Conservation (phyloP, 2,329 filamentous ascomycete genomes). For the Periconia sp. region DNA sequence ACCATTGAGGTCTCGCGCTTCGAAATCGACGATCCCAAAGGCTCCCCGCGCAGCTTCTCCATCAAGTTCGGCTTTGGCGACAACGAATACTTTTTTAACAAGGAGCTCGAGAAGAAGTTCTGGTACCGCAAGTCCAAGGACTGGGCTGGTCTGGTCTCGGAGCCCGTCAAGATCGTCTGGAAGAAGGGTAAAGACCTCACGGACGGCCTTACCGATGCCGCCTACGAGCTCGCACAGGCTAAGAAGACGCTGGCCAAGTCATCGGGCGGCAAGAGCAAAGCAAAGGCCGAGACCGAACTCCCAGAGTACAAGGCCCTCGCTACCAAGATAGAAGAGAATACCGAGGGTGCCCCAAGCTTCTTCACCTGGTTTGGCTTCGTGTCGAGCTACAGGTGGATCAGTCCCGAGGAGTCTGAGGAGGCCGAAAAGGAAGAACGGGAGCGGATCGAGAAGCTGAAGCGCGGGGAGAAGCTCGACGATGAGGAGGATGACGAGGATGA, state of each 20-base stretch:
- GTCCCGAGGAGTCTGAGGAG: constrained; percentile 69
- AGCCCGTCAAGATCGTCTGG: constrained; percentile 85
- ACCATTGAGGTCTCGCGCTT: constrained; percentile 76
- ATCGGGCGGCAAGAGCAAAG: constrained; percentile 29
- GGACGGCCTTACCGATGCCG: constrained; percentile 74
- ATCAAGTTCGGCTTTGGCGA: constrained; percentile 72
- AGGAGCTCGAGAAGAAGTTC: constrained; percentile 85
- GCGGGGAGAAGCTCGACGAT: constrained; percentile 43
- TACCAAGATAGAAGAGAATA: constrained; percentile 57
- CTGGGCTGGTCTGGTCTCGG: constrained; percentile 78
- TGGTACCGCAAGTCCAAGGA: constrained; percentile 73
- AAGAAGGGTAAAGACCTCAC: constrained; percentile 78
- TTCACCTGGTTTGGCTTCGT: constrained; percentile 86
- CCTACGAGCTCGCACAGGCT: constrained; percentile 68
- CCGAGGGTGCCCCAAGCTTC: constrained; percentile 72
- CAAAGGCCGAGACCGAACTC: constrained; percentile 58
- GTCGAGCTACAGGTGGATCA: constrained; percentile 64
- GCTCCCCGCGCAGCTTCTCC: constrained; percentile 78
- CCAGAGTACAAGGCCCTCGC: constrained; percentile 58
- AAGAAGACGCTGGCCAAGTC: constrained; percentile 43
- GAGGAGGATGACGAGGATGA: constrained; percentile 53
- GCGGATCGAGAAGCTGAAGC: constrained; percentile 52
- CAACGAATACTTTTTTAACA: constrained; percentile 82
- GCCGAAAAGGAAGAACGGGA: constrained; percentile 64
- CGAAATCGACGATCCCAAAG: constrained; percentile 68